Base-by-base conservation (phyloP, 768 basidiomycete genomes). In the Trametes gibbosa region DNA sequence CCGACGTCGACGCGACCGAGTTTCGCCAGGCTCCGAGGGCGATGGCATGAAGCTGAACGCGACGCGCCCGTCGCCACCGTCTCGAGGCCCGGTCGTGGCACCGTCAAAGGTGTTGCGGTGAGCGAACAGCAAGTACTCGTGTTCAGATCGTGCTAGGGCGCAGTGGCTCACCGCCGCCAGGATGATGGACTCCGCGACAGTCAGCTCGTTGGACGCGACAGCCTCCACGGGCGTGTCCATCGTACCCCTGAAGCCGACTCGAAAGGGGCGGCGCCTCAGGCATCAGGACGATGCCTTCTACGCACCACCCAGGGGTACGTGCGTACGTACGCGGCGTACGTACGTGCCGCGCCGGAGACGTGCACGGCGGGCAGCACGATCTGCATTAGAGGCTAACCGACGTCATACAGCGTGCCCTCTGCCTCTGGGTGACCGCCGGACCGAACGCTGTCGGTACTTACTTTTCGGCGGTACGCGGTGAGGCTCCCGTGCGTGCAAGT, bases 11-110 rank as follows among this genome's bases (percentile, higher is more conserved):
- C 13, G 62, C 63, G 52, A 57, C 59, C 27, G 67, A 66, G 62
- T 66, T 72, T 54, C 68, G 72, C 34, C 72, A n/a, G n/a, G 71
- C 70, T 72, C 70, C 50, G 71, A 73, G 59, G 64, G 68, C 47
- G 65, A 68, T 52, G 35, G n/a, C n/a, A n/a, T n/a, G n/a, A n/a
- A n/a, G n/a, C n/a, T 69, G 46, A 47, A 52, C 25, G 67, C 63
- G 56, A 70, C 68, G 3, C 65, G 71, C 19, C 53, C 19, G 68
- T 59, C 32, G 67, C 68, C 21, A 70, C 70, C 19, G 69, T 73
- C 29, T 10, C 24, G 50, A 58, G 5, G 72, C 72, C 12, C 71
- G 72, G 0, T 55, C 61, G n/a, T n/a, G n/a, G n/a, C 3, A 67
- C 69, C 12, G 54, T 73, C 69, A 60, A 66, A 58, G 68, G 65